A percentile compares a stretch with the other conserved stretches of the same genome.
Evolutionary conservation across 1,139 yeast genomes (phyloP).

Genomic region (Blastobotrys illinoisensis): DNA sequence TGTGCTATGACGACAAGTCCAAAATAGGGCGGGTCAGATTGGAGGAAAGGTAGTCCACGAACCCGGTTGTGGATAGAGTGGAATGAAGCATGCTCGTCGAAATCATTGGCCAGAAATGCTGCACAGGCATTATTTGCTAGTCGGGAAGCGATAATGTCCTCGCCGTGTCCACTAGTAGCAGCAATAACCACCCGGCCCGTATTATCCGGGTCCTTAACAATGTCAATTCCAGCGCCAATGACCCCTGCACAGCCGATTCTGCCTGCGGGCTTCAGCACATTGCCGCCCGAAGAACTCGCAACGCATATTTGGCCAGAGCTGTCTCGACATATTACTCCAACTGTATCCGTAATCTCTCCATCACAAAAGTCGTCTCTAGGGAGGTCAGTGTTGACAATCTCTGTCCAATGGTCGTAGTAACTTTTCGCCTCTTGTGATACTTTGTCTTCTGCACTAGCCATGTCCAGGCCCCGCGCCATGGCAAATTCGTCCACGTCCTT

Average conservation of each 20-base stretch:
- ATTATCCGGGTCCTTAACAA: conserved; percentile 4
- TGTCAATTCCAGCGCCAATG: conserved; percentile 30
- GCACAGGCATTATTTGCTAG: conserved; percentile 22
- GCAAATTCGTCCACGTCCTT: conserved; percentile 32
- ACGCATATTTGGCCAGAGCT: conserved; percentile 24
- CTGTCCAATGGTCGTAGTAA: conserved; percentile 21
- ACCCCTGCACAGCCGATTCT: conserved; percentile 40
- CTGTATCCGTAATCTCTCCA: conserved; percentile 30
- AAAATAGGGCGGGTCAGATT: conserved; percentile 21
- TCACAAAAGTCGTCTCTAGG: conserved; percentile 4
- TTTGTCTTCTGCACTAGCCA: conserved; percentile 16
- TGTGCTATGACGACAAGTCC: conserved; percentile 20
- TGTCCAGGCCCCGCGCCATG: conserved; percentile 13
- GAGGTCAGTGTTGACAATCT: conserved; percentile 6
- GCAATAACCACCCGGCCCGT: neutral
- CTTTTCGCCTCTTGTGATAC: conserved; percentile 18
- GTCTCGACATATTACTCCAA: conserved; percentile 36
- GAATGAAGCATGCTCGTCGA: conserved; percentile 9
- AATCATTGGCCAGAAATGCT: conserved; percentile 1
- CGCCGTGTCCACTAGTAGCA: conserved; percentile 34
- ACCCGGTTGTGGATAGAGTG: conserved; percentile 1
- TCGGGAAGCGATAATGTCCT: conserved; percentile 30
- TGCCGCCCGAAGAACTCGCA: conserved; percentile 39
- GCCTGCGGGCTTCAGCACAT: conserved; percentile 34
- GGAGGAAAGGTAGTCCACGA: conserved; percentile 11